Percentiles rank a stretch among this genome's conserved stretches.
These are phyloP conservation scores for Deuterostichococcus epilithicus DNA, from an alignment of 139 green algal species.

Conservation along the genomic window DNA sequence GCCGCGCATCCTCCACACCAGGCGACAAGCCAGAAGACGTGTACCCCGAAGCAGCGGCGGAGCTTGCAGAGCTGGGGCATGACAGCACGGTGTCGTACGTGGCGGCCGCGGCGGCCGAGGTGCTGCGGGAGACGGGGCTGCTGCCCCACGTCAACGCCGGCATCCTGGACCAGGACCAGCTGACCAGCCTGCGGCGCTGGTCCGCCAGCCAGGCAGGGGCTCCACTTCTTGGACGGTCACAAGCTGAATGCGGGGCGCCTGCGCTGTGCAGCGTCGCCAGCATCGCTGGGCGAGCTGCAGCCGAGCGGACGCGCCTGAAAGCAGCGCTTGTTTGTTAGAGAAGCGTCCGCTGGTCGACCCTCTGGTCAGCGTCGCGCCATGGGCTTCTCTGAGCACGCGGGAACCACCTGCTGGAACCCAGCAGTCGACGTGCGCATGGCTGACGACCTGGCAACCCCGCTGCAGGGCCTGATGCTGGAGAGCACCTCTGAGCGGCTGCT, in stretches of 20 bases:
- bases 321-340: too few species aligned
- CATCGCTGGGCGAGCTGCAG: too few species aligned
- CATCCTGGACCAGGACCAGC: conserved; percentile 42
- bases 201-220: conserved; percentile 50
- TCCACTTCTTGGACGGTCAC: too few species aligned
- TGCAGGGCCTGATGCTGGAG: conserved; percentile 88
- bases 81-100: conserved; percentile 76
- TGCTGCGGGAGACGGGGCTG: conserved; percentile 63
- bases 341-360: too few species aligned
- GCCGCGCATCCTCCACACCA: conserved; percentile 8
- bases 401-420: not conserved
- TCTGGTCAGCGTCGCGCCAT: too few species aligned
- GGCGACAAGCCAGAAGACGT: conserved; percentile 81
- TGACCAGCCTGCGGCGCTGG: conserved; percentile 38
- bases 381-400: not conserved
- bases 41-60: conserved; percentile 58
- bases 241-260: too few species aligned
- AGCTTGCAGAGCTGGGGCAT: conserved; percentile 67
- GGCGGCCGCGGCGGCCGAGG: conserved; percentile 32
- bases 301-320: too few species aligned
- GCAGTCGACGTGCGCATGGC: too few species aligned
- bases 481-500: conserved; percentile 32
- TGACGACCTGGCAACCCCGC: too few species aligned
- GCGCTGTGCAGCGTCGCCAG: too few species aligned
- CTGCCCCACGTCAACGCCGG: conserved; percentile 87